phyloP scores from a whole-genome alignment of 2,329 filamentous ascomycete species.

The Albifimbria verrucaria region DNA sequence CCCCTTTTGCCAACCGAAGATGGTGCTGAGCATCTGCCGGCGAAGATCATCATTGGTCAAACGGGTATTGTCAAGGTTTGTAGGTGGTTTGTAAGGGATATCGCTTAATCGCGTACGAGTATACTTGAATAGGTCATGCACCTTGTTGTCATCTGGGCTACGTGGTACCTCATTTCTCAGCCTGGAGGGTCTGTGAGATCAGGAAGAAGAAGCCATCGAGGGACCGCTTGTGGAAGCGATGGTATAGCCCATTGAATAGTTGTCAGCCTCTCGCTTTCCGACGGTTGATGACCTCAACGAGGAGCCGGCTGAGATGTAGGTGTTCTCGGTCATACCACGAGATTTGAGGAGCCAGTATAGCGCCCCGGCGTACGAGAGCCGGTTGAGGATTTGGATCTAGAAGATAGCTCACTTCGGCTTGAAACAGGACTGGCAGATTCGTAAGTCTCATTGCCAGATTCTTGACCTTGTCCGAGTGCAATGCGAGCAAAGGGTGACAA shows the following conservation, averaged over 20 bases:
- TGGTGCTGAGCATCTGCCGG: conserved; percentile 84
- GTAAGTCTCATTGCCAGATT: conserved; percentile 58
- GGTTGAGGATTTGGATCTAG: conserved; percentile 50
- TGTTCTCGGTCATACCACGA: conserved; percentile 57
- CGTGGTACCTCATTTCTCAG: conserved; percentile 76
- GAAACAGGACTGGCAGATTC: conserved; percentile 66
- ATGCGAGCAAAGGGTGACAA: conserved; percentile 74
- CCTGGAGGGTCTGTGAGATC: conserved; percentile 58
- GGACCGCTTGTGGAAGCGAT: conserved; percentile 31
- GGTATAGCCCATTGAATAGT: conserved; percentile 48
- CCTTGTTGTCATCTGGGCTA: conserved; percentile 69
- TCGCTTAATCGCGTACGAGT: conserved; percentile 78
- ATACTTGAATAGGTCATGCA: conserved; percentile 81
- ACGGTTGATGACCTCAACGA: conserved; percentile 39
- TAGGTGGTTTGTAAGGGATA: conserved; percentile 73
- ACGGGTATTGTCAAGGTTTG: conserved; percentile 52
- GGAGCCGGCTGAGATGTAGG: conserved; percentile 63
- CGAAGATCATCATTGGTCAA: conserved; percentile 78
- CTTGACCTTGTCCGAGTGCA: conserved; percentile 63
- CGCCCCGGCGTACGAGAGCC: conserved; percentile 50
- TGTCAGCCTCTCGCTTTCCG: conserved; percentile 40
- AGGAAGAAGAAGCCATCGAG: conserved; percentile 45
- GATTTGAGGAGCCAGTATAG: conserved; percentile 50
- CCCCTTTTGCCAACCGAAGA: conserved; percentile 92
- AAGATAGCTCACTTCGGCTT: conserved; percentile 60